Evolutionary conservation across 2,329 filamentous ascomycete genomes (phyloP).

Genomic region (Fusarium coicis): DNA sequence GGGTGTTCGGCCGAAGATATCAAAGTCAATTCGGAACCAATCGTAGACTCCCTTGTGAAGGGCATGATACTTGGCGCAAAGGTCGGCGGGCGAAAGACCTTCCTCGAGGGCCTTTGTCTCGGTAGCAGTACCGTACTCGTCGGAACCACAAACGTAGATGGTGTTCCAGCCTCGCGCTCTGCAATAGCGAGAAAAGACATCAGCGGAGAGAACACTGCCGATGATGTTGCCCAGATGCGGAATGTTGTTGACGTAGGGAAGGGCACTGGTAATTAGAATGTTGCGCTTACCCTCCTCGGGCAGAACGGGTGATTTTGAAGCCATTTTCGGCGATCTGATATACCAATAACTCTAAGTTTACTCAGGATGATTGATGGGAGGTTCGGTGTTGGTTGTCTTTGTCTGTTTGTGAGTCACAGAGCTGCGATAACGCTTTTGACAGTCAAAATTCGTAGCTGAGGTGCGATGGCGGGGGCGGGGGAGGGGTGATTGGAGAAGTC

Average conservation of each 20-base stretch:
- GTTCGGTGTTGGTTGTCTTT: neutral
- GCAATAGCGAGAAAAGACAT: conserved; percentile 85
- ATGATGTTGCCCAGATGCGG: conserved; percentile 91
- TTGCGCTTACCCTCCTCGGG: conserved; percentile 82
- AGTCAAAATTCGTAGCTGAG: conserved; percentile 39
- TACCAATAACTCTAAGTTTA: conserved; percentile 3
- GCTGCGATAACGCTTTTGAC: conserved; percentile 33
- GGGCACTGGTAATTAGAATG: conserved; percentile 88
- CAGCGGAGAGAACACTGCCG: conserved; percentile 86
- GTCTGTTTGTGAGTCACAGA: conserved; percentile 40
- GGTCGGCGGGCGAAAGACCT: conserved; percentile 80
- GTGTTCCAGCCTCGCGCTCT: conserved; percentile 83
- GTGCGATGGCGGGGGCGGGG: conserved; percentile 41
- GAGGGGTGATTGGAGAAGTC: conserved; percentile 26
- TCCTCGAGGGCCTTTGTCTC: conserved; percentile 96
- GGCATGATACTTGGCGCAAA: conserved; percentile 93
- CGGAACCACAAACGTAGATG: conserved; percentile 85
- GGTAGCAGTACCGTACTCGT: conserved; percentile 96
- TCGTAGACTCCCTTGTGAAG: conserved; percentile 92
- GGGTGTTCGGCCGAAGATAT: conserved; percentile 93
- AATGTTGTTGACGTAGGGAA: conserved; percentile 81
- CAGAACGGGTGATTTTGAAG: conserved; percentile 59
- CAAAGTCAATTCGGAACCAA: conserved; percentile 96
- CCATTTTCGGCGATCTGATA: conserved; percentile 34
- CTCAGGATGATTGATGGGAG: neutral